These are phyloP conservation scores for Theileria equi DNA, from an alignment of 169 alveolate genomes.

Conservation along the genomic window DNA sequence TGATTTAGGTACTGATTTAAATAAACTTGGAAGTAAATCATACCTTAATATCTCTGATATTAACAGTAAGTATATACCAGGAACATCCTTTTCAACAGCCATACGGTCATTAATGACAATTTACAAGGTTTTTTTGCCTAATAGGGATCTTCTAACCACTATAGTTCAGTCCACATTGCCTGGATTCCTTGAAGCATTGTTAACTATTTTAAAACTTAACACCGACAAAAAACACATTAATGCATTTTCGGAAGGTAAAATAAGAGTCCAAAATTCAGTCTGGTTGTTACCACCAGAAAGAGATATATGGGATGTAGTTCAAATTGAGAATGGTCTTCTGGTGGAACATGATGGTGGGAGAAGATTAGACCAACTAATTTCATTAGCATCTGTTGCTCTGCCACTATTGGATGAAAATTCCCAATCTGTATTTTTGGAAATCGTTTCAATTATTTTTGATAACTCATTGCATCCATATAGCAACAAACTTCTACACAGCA, in stretches of 20 bases:
- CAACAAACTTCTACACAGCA: no score
- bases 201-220: background rate
- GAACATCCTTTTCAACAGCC: conserved; percentile 27
- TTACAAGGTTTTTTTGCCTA: background rate
- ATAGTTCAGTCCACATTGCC: background rate
- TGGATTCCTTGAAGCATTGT: conserved; percentile 4
- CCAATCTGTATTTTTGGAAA: background rate
- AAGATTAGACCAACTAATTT: background rate
- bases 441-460: background rate
- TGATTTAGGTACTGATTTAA: background rate
- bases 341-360: background rate
- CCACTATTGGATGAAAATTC: background rate
- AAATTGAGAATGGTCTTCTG: background rate
- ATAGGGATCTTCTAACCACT: background rate
- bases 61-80: background rate
- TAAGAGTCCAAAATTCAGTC: background rate
- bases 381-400: background rate
- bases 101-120: conserved; percentile 16
- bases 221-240: background rate
- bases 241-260: background rate
- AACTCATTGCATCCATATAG: background rate
- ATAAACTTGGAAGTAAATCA: no score
- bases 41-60: no score
- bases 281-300: background rate
- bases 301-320: background rate